phyloP scores from a whole-genome alignment of 1,284 basidiomycete genomes.

The Trichosporon asahii region DNA sequence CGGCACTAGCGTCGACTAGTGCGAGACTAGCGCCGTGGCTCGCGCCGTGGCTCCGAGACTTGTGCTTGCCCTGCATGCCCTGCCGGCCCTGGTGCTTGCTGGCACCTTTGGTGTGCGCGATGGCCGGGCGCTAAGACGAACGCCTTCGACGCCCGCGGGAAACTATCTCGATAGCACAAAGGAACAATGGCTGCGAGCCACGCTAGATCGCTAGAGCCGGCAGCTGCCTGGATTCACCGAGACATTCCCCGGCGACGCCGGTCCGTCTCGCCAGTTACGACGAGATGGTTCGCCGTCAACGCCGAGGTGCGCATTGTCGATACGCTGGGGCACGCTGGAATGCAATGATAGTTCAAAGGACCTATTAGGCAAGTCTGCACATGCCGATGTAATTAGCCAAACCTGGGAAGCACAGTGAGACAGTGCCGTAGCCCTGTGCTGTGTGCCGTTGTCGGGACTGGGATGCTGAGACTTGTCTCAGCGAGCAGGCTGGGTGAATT shows the following conservation, averaged over 20 bases:
- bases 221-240: background rate
- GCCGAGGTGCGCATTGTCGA: background rate
- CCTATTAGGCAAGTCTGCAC: background rate
- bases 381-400: background rate
- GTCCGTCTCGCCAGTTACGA: too few relatives aligned
- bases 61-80: background rate
- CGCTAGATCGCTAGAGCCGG: background rate
- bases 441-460: background rate
- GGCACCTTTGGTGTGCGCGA: too few relatives aligned
- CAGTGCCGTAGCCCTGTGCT: background rate
- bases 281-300: too few relatives aligned
- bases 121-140: too few relatives aligned
- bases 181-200: too few relatives aligned
- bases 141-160: background rate
- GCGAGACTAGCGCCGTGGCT: background rate
- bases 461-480: background rate
- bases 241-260: background rate
- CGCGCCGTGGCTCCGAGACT: background rate
- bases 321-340: background rate
- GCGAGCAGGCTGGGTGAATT: background rate
- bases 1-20: background rate
- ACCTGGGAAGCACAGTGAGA: background rate
- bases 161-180: background rate
- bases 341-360: too few relatives aligned
- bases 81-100: too few relatives aligned